These are phyloP conservation scores for Cercospora janseana DNA, from an alignment of 2,329 filamentous ascomycete genomes.

Conservation along the genomic window DNA sequence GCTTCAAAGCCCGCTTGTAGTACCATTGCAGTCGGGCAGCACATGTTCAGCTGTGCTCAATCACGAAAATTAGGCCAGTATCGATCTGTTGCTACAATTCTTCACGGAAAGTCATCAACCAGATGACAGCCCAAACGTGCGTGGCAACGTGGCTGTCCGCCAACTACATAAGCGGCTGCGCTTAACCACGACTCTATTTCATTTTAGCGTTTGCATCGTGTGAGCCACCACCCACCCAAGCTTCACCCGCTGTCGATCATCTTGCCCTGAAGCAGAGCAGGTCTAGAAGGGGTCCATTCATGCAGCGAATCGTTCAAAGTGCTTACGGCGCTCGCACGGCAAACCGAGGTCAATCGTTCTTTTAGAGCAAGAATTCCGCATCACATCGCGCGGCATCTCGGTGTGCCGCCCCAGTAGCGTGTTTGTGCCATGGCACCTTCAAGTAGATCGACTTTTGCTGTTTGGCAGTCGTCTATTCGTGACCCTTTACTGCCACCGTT, in stretches of 20 bases:
- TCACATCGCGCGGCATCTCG: background rate
- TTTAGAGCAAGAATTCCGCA: background rate
- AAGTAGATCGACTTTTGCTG: slow-evolving; percentile 5
- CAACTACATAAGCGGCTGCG: slow-evolving; percentile 11
- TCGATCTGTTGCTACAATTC: too few species aligned
- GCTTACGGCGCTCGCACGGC: background rate
- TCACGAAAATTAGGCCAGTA: too few species aligned
- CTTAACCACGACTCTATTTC: background rate
- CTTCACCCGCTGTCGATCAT: slow-evolving; percentile 1
- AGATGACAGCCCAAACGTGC: background rate
- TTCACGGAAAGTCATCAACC: slow-evolving; percentile 2
- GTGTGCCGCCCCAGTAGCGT: background rate
- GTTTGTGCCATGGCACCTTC: background rate
- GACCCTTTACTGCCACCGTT: background rate
- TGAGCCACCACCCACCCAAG: background rate
- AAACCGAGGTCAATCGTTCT: slow-evolving; percentile 4
- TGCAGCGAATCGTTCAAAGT: slow-evolving; percentile 1
- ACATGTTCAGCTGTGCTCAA: too few species aligned
- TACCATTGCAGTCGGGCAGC: too few species aligned
- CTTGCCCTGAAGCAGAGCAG: slow-evolving; percentile 7
- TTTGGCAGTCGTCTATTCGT: background rate
- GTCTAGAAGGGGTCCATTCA: background rate
- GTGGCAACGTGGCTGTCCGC: background rate
- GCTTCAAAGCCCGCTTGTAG: too few species aligned
- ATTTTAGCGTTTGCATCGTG: slow-evolving; percentile 1